Percentiles rank a stretch among this genome's conserved stretches.
phyloP scores from a whole-genome alignment of 257 asterid genomes.

The Linaria vulgaris region DNA sequence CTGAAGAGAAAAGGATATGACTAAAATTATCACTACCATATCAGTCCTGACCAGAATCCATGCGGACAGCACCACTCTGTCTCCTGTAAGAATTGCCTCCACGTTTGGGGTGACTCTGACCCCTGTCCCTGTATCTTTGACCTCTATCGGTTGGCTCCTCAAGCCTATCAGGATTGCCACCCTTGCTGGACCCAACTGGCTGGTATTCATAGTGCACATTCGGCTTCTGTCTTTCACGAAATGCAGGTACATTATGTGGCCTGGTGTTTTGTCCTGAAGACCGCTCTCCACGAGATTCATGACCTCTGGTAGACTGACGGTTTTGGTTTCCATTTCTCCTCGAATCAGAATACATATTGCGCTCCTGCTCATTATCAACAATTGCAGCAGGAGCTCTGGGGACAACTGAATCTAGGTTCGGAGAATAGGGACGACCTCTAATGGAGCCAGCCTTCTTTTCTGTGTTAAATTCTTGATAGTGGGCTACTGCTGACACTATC shows the following conservation, averaged over 20 bases:
- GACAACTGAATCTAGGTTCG: slow-evolving; percentile 45
- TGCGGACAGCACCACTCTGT: slow-evolving; percentile 42
- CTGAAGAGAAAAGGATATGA: slow-evolving; percentile 23
- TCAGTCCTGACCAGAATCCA: slow-evolving; percentile 46
- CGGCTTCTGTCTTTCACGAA: slow-evolving; percentile 60
- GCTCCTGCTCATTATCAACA: slow-evolving; percentile 42
- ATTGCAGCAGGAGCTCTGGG: slow-evolving; percentile 28
- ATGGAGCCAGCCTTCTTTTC: slow-evolving; percentile 48
- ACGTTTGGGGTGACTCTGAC: slow-evolving; percentile 52
- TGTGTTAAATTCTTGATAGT: slow-evolving; percentile 40
- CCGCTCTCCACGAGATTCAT: slow-evolving; percentile 67
- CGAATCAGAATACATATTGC: slow-evolving; percentile 39
- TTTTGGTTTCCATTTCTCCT: slow-evolving; percentile 55
- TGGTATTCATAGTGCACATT: slow-evolving; percentile 72
- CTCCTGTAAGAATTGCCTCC: slow-evolving; percentile 61
- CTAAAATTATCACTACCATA: slow-evolving; percentile 31
- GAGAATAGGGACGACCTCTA: slow-evolving; percentile 53
- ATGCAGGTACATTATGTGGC: slow-evolving; percentile 36
- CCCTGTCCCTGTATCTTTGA: slow-evolving; percentile 61
- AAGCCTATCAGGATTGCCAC: slow-evolving; percentile 39
- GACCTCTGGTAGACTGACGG: slow-evolving; percentile 44
- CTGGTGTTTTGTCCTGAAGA: slow-evolving; percentile 41
- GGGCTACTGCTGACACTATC: slow-evolving; percentile 35
- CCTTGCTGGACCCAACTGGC: slow-evolving; percentile 65
- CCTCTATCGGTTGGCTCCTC: slow-evolving; percentile 50